These are phyloP conservation scores for Lobosporangium transversale DNA, from an alignment of 192 early-diverging fungal species.

Conservation along the genomic window DNA sequence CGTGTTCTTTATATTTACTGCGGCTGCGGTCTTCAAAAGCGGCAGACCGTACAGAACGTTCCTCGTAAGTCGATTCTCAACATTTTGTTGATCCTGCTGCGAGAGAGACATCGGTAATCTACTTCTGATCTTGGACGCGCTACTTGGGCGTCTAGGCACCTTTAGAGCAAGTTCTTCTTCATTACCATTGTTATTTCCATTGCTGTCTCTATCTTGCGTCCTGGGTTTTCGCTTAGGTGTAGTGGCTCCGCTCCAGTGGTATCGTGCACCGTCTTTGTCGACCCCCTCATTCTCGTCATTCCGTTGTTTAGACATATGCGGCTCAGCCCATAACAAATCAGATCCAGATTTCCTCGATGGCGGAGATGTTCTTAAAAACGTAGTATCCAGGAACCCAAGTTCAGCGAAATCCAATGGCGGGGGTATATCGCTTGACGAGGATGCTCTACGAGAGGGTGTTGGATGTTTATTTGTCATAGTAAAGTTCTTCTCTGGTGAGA, in stretches of 20 bases:
- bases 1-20: no score
- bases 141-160: conserved; percentile 11
- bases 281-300: no score
- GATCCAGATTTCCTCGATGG: neutral
- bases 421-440: conserved; percentile 18
- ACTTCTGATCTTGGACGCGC: conserved; percentile 3
- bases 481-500: neutral
- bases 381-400: conserved; percentile 4
- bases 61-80: neutral
- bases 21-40: neutral
- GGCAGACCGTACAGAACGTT: conserved; percentile 10
- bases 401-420: conserved; percentile 36
- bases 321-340: neutral
- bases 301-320: no score
- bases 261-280: no score
- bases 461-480: neutral
- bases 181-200: neutral
- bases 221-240: conserved; percentile 10
- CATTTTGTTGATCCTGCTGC: neutral
- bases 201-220: neutral
- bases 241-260: neutral
- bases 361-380: neutral
- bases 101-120: neutral
- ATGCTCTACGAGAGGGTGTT: neutral
- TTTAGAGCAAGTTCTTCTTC: neutral